Percentiles rank a stretch among this genome's conserved stretches.
Evolutionary conservation across 352 stramenopile species (phyloP).

Genomic region (Phytophthora cryptogea): DNA sequence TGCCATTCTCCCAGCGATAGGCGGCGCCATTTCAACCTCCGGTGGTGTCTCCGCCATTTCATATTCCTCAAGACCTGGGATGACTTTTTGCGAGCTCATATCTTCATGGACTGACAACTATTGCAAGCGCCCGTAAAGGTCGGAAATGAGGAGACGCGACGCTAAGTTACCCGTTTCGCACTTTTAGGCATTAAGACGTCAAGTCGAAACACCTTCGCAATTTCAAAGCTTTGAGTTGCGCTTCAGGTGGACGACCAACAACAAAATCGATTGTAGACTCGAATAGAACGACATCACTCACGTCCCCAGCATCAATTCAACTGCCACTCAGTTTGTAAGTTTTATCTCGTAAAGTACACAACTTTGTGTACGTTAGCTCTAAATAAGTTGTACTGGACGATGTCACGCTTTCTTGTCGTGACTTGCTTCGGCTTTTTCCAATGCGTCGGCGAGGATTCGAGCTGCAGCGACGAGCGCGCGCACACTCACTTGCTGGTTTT

Average conservation of each 20-base stretch:
- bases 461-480: conserved; percentile 45
- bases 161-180: conserved; percentile 13
- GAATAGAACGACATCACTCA: not conserved
- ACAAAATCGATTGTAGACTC: not conserved
- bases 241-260: not conserved
- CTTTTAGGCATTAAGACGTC: conserved; percentile 3
- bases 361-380: too few relatives aligned
- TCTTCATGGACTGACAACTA: conserved; percentile 17
- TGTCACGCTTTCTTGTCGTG: conserved; percentile 9
- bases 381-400: not conserved
- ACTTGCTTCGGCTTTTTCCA: conserved; percentile 36
- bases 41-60: conserved; percentile 6
- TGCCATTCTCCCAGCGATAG: not conserved
- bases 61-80: conserved; percentile 28
- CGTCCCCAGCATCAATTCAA: not conserved
- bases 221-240: not conserved
- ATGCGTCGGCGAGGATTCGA: conserved; percentile 45
- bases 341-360: too few relatives aligned
- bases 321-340: too few relatives aligned
- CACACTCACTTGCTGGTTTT: conserved; percentile 35
- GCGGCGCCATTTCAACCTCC: conserved; percentile 16
- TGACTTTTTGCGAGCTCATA: conserved; percentile 37
- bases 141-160: conserved; percentile 24
- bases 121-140: conserved; percentile 6
- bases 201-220: conserved; percentile 11